Evolutionary conservation across 163 green algal species (phyloP).

Genomic region (Scenedesmus sp.): DNA sequence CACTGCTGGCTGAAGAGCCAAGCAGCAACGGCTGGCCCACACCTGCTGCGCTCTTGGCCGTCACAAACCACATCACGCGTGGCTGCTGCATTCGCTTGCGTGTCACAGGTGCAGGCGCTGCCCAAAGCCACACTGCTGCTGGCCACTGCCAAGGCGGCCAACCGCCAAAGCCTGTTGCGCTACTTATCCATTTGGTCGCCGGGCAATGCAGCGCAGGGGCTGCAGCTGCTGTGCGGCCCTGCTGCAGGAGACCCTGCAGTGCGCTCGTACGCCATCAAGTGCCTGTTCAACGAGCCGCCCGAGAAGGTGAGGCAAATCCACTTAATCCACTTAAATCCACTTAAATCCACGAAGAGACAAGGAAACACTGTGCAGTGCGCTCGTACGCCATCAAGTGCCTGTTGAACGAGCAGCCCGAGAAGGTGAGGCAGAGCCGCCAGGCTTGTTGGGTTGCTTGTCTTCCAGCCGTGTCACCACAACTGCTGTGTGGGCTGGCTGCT

Average conservation of each 20-base stretch:
- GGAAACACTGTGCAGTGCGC: no score
- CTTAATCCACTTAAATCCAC: no score
- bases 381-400: not conserved
- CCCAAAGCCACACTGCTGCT: slow-evolving; percentile 80
- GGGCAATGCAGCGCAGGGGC: slow-evolving; percentile 46
- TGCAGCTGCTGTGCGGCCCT: slow-evolving; percentile 48
- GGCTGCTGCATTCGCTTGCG: not conserved
- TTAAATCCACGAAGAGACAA: no score
- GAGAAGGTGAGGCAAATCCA: slow-evolving; percentile 40
- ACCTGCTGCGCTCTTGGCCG: not conserved
- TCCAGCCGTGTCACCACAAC: not conserved
- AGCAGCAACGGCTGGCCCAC: not conserved
- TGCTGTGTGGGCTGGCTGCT: not conserved
- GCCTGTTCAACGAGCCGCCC: slow-evolving; percentile 51
- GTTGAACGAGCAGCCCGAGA: slow-evolving; percentile 42
- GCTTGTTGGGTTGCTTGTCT: not conserved
- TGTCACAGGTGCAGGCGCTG: slow-evolving; percentile 68
- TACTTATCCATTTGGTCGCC: slow-evolving; percentile 35
- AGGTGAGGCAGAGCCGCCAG: not conserved
- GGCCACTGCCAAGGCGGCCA: slow-evolving; percentile 58
- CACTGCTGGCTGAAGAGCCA: slow-evolving; percentile 67
- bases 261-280: slow-evolving; percentile 54
- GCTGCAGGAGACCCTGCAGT: slow-evolving; percentile 24
- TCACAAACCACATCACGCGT: not conserved
- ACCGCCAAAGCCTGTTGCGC: not conserved